These are phyloP conservation scores for Populus euphratica DNA, from an alignment of 345 rosid species.

Conservation along the genomic window DNA sequence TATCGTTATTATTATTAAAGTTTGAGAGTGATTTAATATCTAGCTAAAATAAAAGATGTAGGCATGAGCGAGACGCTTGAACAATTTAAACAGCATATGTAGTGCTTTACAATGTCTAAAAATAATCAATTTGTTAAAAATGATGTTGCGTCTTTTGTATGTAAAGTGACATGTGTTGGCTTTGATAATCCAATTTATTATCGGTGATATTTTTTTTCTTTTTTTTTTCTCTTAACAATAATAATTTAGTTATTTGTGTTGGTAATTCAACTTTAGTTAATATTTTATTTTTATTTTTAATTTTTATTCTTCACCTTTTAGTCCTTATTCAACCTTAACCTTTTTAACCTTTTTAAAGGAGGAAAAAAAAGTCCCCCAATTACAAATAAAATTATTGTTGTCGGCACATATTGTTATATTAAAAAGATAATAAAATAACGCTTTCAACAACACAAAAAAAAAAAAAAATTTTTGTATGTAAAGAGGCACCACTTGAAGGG, in stretches of 20 bases:
- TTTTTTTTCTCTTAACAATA: no score
- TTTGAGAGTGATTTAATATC: no score
- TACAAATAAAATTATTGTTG: no score
- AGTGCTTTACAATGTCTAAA: rapidly evolving
- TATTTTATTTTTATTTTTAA: no score
- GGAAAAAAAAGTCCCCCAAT: rapidly evolving
- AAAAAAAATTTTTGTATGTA: rapidly evolving
- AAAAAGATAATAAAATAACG: rapidly evolving
- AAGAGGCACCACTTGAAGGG: no score
- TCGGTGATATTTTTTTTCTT: rapidly evolving
- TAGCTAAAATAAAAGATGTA: rapidly evolving
- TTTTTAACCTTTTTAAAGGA: rapidly evolving
- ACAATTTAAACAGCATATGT: rapidly evolving
- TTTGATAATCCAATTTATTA: rapidly evolving
- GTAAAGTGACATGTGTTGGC: no score
- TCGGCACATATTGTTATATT: rapidly evolving
- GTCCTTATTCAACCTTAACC: no score
- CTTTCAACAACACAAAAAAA: no score
- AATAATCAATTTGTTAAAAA: rapidly evolving
- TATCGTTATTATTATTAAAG: rapidly evolving
- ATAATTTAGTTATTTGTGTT: rapidly evolving
- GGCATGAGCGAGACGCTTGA: rapidly evolving
- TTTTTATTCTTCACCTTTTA: no score
- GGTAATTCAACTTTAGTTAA: no score
- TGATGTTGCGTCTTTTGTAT: rapidly evolving